Evolutionary conservation across 768 basidiomycete genomes (phyloP), one percentile per base, ranked within the genome.

Genomic region (Trametes cubensis): DNA sequence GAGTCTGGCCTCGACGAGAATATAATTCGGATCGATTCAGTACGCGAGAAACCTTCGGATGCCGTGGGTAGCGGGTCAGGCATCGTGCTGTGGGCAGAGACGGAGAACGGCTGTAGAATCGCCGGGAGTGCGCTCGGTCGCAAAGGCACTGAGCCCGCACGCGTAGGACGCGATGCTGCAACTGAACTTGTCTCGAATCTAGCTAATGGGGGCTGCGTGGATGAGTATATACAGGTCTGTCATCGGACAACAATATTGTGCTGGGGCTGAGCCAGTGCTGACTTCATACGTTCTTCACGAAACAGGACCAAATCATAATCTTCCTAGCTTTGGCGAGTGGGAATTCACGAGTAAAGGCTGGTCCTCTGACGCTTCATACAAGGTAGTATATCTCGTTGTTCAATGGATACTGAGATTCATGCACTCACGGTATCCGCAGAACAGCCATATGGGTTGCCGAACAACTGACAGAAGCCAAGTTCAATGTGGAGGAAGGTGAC

Each of bases 401-500:
- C 17, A 10, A 28, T 28, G n/a, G n/a, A 23, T n/a, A 11, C 21
- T 3, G 17, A 47, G 21, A 38, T 13, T 21, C 44, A 20, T 3
- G n/a, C 45, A 48, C 48, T 63, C 60, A 53, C n/a, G 14, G 8
- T 42, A 28, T 13, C 20, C 34, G 10, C 40, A 83, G 82, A 52
- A 79, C 90, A 8, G 90, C 90, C 0, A 89, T 93, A 40, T 88
- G 87, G 81, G 74, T 91, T 3, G 85, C 87, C 0, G 83, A 89
- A 67, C 80, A 83, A 65, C 77, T 93, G 49, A 86, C 90, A 1
- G 80, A 81, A 13, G 89, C 88, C 25, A 84, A 76, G 61, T 93
- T 92, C 70, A 73, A 77, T 40, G 68, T 85, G 17, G 76, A 82
- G 40, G 78, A 83, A 60, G 72, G 78, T n/a, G 66, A 70, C 13